Conservation (phyloP, 2,329 filamentous ascomycete species). For the Fusarium secorum region DNA sequence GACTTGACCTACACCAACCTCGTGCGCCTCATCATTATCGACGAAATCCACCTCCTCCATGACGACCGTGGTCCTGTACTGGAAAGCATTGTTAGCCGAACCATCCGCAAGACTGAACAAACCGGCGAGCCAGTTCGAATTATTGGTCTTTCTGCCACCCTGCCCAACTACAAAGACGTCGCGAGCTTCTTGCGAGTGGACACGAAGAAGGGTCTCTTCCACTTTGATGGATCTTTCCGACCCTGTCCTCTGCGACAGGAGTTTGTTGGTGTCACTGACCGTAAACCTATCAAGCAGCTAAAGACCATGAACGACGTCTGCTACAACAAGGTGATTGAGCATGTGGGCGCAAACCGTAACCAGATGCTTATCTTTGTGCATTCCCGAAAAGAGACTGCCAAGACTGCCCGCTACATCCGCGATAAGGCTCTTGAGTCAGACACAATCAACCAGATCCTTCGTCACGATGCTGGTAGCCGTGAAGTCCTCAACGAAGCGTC, state of each 20-base stretch:
- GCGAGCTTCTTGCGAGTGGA: slow-evolving; percentile 95
- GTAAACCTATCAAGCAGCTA: slow-evolving; percentile 97
- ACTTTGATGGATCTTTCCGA: slow-evolving; percentile 93
- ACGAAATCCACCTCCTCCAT: slow-evolving; percentile 97
- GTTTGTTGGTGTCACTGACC: slow-evolving; percentile 96
- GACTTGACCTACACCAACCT: slow-evolving; percentile 97
- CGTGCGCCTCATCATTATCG: slow-evolving; percentile 95
- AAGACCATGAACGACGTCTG: slow-evolving; percentile 99
- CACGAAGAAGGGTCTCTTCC: slow-evolving; percentile 83
- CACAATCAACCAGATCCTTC: slow-evolving; percentile 93
- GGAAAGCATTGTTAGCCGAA: slow-evolving; percentile 95
- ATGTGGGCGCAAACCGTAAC: slow-evolving; percentile 90
- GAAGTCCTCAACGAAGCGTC: slow-evolving; percentile 89
- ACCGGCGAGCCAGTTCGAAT: slow-evolving; percentile 92
- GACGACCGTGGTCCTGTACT: slow-evolving; percentile 96
- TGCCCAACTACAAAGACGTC: slow-evolving; percentile 96
- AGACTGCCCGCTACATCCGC: slow-evolving; percentile 93
- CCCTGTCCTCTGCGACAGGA: slow-evolving; percentile 96
- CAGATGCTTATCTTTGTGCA: slow-evolving; percentile 99
- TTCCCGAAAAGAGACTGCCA: slow-evolving; percentile 96
- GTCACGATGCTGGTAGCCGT: slow-evolving; percentile 88
- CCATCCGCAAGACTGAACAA: slow-evolving; percentile 91
- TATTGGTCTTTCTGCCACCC: slow-evolving; percentile 89
- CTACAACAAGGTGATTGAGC: slow-evolving; percentile 96
- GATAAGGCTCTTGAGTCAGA: slow-evolving; percentile 98